Conservation (phyloP, 2,329 filamentous ascomycete genomes). For the Claviceps capensis region DNA sequence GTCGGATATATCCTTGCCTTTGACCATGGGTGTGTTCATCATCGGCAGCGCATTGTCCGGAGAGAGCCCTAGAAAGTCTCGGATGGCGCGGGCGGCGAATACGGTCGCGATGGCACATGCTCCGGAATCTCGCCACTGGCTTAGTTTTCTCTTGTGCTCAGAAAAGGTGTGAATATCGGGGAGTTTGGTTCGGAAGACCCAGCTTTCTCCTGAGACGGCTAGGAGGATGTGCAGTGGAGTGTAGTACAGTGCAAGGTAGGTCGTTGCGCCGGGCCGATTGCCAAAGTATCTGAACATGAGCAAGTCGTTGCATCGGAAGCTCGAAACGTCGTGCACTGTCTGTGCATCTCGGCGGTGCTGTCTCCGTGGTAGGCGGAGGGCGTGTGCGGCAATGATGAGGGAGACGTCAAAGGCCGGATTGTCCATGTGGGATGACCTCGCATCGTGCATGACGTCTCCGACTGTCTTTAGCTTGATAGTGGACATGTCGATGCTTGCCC, state of each 20-base stretch:
- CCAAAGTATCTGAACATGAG: constrained; percentile 29
- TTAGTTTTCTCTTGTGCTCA: constrained; percentile 33
- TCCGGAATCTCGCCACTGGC: constrained; percentile 30
- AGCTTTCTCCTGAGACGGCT: constrained; percentile 43
- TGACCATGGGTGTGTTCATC: neutral
- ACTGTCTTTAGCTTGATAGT: constrained; percentile 14
- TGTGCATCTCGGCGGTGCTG: constrained; percentile 15
- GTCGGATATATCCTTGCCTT: constrained; percentile 28
- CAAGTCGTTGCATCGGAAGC: constrained; percentile 12
- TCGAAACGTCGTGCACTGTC: constrained; percentile 11
- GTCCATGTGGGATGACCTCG: constrained; percentile 21
- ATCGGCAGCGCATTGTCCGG: neutral
- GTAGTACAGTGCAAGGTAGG: constrained; percentile 42
- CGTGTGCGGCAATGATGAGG: constrained; percentile 25
- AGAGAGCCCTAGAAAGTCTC: constrained; percentile 24
- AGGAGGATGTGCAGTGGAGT: constrained; percentile 45
- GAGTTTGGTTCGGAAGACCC: constrained; percentile 43
- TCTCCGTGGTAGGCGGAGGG: constrained; percentile 24
- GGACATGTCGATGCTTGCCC: constrained; percentile 25
- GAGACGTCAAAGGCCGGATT: constrained; percentile 25
- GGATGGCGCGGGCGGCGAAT: constrained; percentile 38
- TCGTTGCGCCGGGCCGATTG: constrained; percentile 30
- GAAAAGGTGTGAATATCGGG: constrained; percentile 27
- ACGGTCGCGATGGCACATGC: constrained; percentile 31
- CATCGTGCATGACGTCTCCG: constrained; percentile 18